Evolutionary conservation across 1,284 basidiomycete species (phyloP).

Genomic region (Boletus smithii): DNA sequence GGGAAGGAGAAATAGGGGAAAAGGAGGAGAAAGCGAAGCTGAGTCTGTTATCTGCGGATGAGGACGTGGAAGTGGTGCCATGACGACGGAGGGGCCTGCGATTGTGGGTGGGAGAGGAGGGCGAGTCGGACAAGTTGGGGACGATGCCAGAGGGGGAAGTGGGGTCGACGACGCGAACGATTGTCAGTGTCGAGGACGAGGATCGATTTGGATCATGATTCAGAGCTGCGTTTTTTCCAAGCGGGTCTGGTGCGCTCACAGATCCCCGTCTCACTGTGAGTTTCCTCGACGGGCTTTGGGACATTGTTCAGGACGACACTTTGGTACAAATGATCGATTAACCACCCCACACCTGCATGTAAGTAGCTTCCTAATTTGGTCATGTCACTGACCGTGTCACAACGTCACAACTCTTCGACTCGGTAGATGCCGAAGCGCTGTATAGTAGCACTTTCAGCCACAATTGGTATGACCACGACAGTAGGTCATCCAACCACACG

Average conservation of each 20-base stretch:
- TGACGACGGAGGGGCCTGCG: conserved; percentile 31
- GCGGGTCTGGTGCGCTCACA: conserved; percentile 62
- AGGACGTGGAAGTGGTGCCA: conserved; percentile 28
- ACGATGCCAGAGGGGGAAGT: conserved; percentile 8
- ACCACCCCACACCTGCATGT: too few relatives aligned
- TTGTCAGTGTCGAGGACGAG: conserved; percentile 65
- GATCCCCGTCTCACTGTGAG: conserved; percentile 63
- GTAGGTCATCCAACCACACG: conserved; percentile 1
- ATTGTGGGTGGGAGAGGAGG: conserved; percentile 25
- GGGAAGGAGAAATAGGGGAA: conserved; percentile 30
- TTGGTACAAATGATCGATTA: too few relatives aligned
- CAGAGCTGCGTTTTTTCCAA: conserved; percentile 47
- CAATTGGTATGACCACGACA: not conserved
- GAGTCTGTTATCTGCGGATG: conserved; percentile 42
- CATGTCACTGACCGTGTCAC: conserved; percentile 4
- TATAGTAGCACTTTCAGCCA: conserved; percentile 28
- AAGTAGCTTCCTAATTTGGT: conserved; percentile 10
- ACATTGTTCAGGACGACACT: conserved; percentile 21
- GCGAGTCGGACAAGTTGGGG: conserved; percentile 29
- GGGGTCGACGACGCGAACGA: conserved; percentile 55
- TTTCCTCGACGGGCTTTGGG: conserved; percentile 33
- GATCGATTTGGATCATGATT: conserved; percentile 53
- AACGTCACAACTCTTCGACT: not conserved
- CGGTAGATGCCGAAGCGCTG: conserved; percentile 21
- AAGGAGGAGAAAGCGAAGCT: conserved; percentile 69